Base-by-base conservation (phyloP, 352 stramenopile genomes). In the Thalassiosira livingstoniorum region DNA sequence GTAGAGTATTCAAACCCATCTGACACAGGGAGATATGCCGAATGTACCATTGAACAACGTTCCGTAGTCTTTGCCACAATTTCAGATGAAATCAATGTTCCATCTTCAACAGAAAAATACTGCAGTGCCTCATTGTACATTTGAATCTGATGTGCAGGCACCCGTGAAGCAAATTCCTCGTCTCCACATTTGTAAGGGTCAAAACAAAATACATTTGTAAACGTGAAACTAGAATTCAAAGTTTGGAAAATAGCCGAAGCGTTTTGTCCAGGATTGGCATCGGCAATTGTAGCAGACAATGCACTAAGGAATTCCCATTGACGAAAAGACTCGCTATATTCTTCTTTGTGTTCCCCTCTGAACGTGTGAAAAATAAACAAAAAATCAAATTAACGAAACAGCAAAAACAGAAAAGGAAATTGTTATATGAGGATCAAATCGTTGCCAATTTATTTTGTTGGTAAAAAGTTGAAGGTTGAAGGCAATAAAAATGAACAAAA, bases 121-220 rank as follows among this genome's bases (percentile, higher is more conserved):
- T 93, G 86, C 75, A 93, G 85, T 13, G 86, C 78, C 61, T 84
- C 72, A 74, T 93, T 89, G 45, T 87, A 88, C 69, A 80, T 51
- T 62, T 67, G 34, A 21, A 68, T 31, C 47, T 75, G 35, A 32
- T 57, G 15, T 31, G 74, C 61, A 62, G 73, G 47, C 34, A 83
- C 78, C 45, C 73, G n/a, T 35, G 83, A 35, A 42, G 66, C 34
- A 45, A 87, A 73, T n/a, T 68, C 51, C 7, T 43, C 47, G 13
- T 70, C 53, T 51, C 58, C 64, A 13, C 43, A 61, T 43, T 88
- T 88, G 32, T 82, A 65, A 10, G 70, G 64, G 69, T 83, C 82
- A 67, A 90, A 80, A 13, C n/a, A 42, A 83, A 86, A 88, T 2
- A 54, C 55, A 64, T 79, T 79, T 25, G 42, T 25, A 45, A 79